phyloP scores from a whole-genome alignment of 176 grass and related monocot species.

The Pharus latifolius region DNA sequence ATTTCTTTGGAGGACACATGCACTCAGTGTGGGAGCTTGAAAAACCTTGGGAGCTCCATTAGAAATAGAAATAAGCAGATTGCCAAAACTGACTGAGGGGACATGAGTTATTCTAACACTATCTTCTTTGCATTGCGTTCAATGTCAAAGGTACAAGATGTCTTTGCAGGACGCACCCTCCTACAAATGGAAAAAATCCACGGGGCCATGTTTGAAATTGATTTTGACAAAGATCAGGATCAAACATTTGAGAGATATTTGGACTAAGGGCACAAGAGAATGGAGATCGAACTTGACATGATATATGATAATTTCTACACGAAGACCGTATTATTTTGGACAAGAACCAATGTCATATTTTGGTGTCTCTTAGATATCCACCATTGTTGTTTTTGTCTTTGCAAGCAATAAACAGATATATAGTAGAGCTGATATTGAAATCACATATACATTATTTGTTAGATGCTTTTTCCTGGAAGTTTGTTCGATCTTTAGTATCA shows the following conservation, averaged over 20 bases:
- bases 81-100: not conserved
- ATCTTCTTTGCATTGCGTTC: not conserved
- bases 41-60: not conserved
- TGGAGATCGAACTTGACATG: not conserved
- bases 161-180: not conserved
- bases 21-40: not conserved
- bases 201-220: too few relatives aligned
- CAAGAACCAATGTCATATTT: not conserved
- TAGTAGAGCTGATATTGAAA: not conserved
- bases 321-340: not conserved
- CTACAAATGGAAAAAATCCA: too few relatives aligned
- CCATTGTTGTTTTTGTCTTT: not conserved
- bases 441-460: not conserved
- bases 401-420: not conserved
- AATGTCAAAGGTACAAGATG: not conserved
- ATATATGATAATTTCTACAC: slow-evolving; percentile 11
- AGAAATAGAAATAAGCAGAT: not conserved
- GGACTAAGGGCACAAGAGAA: not conserved
- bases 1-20: too few relatives aligned
- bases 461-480: not conserved
- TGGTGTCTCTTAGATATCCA: not conserved
- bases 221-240: too few relatives aligned
- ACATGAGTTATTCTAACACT: not conserved
- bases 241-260: not conserved
- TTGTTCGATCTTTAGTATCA: not conserved